Percentiles rank a stretch among this genome's conserved stretches.
These are phyloP conservation scores for Fusarium agapanthi DNA, from an alignment of 2,329 filamentous ascomycete genomes.

Conservation along the genomic window DNA sequence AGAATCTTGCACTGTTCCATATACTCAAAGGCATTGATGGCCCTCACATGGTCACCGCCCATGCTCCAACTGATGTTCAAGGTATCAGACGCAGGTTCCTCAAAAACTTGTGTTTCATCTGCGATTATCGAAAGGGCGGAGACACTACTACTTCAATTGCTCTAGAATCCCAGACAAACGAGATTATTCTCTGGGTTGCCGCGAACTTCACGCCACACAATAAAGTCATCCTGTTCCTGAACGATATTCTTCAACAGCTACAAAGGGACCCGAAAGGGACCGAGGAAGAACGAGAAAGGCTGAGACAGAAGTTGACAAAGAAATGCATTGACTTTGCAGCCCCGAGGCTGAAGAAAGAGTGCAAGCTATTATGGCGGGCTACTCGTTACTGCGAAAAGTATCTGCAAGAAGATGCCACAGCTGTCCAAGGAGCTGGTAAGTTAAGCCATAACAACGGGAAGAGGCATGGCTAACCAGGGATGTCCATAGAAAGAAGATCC, in stretches of 20 bases:
- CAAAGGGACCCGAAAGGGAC: background rate
- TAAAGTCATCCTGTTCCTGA: constrained; percentile 45
- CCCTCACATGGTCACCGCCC: constrained; percentile 2
- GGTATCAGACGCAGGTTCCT: constrained; percentile 45
- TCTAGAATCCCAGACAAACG: constrained; percentile 46
- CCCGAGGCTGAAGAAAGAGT: constrained; percentile 37
- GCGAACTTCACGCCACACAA: constrained; percentile 46
- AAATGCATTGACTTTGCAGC: constrained; percentile 29
- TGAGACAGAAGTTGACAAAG: background rate
- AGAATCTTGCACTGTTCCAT: constrained; percentile 29
- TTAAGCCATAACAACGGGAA: background rate
- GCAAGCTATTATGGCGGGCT: constrained; percentile 20
- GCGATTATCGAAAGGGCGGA: constrained; percentile 58
- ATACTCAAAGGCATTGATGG: constrained; percentile 21
- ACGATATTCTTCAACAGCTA: constrained; percentile 32
- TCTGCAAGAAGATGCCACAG: background rate
- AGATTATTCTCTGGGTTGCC: constrained; percentile 55
- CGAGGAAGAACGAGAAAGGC: background rate
- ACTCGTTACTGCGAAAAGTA: constrained; percentile 18
- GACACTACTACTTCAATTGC: constrained; percentile 55
- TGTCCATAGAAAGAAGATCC: background rate
- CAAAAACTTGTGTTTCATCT: constrained; percentile 54
- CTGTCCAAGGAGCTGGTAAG: constrained; percentile 7
- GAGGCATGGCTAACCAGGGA: background rate
- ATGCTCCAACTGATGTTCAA: background rate